Base-by-base conservation (phyloP, 192 early-diverging fungal species). In the Backusella australiensis region DNA sequence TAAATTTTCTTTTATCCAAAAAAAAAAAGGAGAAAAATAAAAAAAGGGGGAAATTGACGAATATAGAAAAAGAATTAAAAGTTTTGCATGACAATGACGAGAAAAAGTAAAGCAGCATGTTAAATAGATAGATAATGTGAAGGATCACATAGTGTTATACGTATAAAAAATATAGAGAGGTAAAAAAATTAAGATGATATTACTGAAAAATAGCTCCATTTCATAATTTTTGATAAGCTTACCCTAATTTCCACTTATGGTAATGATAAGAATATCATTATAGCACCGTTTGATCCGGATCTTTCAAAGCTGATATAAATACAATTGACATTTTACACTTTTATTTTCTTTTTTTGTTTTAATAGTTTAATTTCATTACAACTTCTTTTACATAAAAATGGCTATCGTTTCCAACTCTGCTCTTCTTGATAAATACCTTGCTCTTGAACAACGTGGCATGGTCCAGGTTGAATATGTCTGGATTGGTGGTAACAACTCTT, bases 381-480 rank as follows among this genome's bases (percentile, higher is more conserved):
- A 34, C 41, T 46, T 72, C 19, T 44, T 34, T 42, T 11, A 39
- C 38, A 39, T 11, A 29, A 78, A 34, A 34, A 78, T 78, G 77
- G 72, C 74, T 52, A 70, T 75, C 69, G 17, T 72, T 14, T 80
- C 82, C 21, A 76, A 79, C 78, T 77, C 83, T 71, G 34, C 85
- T 75, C 86, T 81, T 42, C 83, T 88, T 19, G n/a, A 38, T 8
- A 88, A 88, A 69, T 88, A 88, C 66, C 73, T 88, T 71, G 26
- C 77, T n/a, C 85, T 88, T 34, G 80, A 85, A 69, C 87, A 88
- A 82, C 78, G 75, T 29, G 87, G 85, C 32, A 69, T 82, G 35
- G 73, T 88, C 71, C 81, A 82, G 72, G 87, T 88, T 32, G 87
- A 85, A 72, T 88, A 88, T 36, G 79, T 88, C 38, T 88, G 87